phyloP scores from a whole-genome alignment of 2,329 filamentous ascomycete genomes.

The Stagonosporopsis cucurbitacearum region DNA sequence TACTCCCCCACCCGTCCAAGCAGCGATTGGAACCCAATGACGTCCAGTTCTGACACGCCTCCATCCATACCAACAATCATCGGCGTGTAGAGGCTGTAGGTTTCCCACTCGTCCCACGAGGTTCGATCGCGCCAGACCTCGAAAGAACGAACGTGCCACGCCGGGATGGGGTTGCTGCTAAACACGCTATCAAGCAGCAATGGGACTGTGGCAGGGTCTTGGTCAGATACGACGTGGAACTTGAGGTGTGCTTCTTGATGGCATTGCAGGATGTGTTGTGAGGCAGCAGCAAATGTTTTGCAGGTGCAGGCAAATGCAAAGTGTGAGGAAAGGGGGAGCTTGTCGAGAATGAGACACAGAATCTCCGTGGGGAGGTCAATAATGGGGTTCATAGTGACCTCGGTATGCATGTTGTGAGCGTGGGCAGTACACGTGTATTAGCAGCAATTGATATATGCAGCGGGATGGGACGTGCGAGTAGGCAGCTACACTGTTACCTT shows the following conservation, averaged over 20 bases:
- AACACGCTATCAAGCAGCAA: neutral
- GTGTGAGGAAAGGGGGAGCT: neutral
- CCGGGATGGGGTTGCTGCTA: neutral
- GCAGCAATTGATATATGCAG: too few species aligned
- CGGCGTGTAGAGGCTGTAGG: neutral
- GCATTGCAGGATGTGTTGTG: neutral
- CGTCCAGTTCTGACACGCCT: neutral
- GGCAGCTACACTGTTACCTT: too few species aligned
- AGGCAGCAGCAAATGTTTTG: neutral
- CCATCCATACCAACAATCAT: too few species aligned
- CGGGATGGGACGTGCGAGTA: too few species aligned
- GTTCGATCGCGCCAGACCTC: conserved; percentile 8
- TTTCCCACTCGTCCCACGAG: conserved; percentile 1
- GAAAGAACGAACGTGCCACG: conserved; percentile 7
- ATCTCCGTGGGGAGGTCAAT: neutral
- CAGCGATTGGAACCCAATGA: neutral
- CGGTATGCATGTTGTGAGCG: too few species aligned
- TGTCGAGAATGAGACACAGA: neutral
- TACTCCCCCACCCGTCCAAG: neutral
- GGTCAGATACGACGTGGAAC: conserved; percentile 1
- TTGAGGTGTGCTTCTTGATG: neutral
- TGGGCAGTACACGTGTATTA: too few species aligned
- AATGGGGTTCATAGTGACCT: neutral
- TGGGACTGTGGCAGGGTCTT: neutral
- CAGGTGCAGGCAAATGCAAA: conserved; percentile 6